phyloP scores from a whole-genome alignment of 2,329 filamentous ascomycete species.

The Colletotrichum salicis region DNA sequence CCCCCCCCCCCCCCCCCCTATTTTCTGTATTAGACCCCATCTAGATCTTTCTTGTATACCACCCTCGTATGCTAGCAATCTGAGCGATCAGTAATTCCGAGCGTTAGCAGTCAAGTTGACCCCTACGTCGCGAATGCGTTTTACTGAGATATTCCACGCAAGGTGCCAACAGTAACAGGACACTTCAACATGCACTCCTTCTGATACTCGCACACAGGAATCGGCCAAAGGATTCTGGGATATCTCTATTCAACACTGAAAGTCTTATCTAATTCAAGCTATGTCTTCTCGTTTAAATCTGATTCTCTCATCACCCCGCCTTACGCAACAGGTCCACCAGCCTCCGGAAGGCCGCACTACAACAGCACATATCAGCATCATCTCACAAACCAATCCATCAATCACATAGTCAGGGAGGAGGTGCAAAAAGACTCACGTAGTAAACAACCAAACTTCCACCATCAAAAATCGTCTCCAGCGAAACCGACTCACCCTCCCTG shows the following conservation, averaged over 20 bases:
- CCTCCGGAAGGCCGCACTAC: background rate
- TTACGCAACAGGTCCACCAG: background rate
- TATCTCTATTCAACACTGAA: background rate
- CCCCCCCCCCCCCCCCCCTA: background rate
- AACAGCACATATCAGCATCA: background rate
- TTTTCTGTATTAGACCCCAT: background rate
- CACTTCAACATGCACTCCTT: too few relatives aligned
- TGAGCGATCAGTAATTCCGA: background rate
- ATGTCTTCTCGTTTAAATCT: background rate
- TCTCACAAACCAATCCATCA: too few relatives aligned
- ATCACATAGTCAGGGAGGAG: too few relatives aligned
- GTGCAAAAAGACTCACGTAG: conserved; percentile 7
- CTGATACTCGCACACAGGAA: too few relatives aligned
- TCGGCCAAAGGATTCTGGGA: too few relatives aligned
- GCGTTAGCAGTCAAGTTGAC: too few relatives aligned
- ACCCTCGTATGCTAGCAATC: too few relatives aligned
- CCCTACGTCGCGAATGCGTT: too few relatives aligned
- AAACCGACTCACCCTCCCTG: background rate
- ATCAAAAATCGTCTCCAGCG: background rate
- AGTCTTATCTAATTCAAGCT: background rate
- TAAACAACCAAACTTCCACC: conserved; percentile 15
- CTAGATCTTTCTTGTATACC: background rate
- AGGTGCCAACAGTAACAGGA: background rate
- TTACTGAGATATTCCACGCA: too few relatives aligned
- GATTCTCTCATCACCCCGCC: background rate